A percentile compares a stretch with the other conserved stretches of the same genome.
These are phyloP conservation scores for Microcyclosporella mali DNA, from an alignment of 2,329 filamentous ascomycete genomes.

Conservation along the genomic window DNA sequence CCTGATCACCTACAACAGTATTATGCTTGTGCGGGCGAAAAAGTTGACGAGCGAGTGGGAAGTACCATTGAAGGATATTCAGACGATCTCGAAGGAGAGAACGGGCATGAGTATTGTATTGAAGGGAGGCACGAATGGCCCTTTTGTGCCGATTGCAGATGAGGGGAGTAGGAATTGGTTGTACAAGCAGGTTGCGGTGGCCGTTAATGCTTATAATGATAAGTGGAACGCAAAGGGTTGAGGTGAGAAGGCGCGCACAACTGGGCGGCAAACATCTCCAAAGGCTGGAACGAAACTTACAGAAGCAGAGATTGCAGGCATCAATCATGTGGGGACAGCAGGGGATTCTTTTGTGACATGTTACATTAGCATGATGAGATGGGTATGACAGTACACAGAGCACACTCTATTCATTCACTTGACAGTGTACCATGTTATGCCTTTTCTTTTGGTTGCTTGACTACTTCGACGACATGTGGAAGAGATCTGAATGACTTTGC, in stretches of 20 bases:
- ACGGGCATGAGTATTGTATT: constrained; percentile 86
- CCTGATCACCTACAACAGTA: constrained; percentile 55
- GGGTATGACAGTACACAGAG: too few relatives aligned
- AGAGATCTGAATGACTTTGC: too few relatives aligned
- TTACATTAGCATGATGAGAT: too few relatives aligned
- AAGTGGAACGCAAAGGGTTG: constrained; percentile 57
- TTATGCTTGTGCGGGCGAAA: constrained; percentile 84
- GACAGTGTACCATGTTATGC: too few relatives aligned
- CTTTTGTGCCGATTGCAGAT: constrained; percentile 89
- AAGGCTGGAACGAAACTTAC: too few relatives aligned
- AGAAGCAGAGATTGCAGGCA: too few relatives aligned
- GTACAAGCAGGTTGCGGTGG: constrained; percentile 59
- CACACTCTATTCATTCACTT: too few relatives aligned
- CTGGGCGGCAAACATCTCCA: too few relatives aligned
- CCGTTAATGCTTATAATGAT: constrained; percentile 63
- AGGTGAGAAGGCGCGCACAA: not conserved
- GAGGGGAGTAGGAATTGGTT: constrained; percentile 67
- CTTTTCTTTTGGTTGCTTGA: too few relatives aligned
- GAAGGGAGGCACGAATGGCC: constrained; percentile 85
- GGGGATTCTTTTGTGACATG: too few relatives aligned
- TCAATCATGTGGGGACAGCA: too few relatives aligned
- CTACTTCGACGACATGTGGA: too few relatives aligned
- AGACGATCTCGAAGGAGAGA: constrained; percentile 94
- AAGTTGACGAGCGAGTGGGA: constrained; percentile 91
- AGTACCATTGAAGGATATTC: constrained; percentile 87